Base-by-base conservation (phyloP, 1,284 basidiomycete genomes). In the Grifola frondosa region DNA sequence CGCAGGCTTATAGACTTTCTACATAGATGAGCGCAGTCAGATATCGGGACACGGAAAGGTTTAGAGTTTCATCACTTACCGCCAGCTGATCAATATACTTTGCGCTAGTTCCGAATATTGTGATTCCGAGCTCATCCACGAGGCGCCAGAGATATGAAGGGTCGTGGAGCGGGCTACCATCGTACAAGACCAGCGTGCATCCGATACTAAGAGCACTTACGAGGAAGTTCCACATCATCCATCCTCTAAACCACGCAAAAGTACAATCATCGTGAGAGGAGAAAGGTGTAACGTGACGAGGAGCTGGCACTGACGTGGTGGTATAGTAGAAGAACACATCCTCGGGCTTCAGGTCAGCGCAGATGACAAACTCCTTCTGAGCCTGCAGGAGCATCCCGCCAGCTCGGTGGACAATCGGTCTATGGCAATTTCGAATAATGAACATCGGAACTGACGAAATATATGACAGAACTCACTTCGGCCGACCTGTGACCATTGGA, bases 291-390 rank as follows among this genome's bases (percentile, higher is more conserved):
- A 21, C 17, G 15, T 31, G n/a, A 37, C 28, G 38, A 26, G 11
- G 13, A 31, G 9, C 30, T 26, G 37, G 37, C 50, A 73, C 86
- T 64, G 59, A 88, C 84, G 88, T 88, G 31, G 88, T 91, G 1
- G 90, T 90, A 59, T 92, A 92, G 62, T 89, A 91, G 64, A 93
- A 90, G 66, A 90, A 91, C 5, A 92, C 80, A 60, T 91, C 88
- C 17, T 80, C 72, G 10, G 78, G 67, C 17, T 68, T 67, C 34
- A 93, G 73, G 57, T 87, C 88, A 5, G 79, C 88, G 59, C 88
- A 91, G 22, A 94, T 78, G 32, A 77, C 69, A 51, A 91, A 81
- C 62, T 93, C 90, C 59, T 93, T 90, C 59, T 86, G 81, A 11
- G 84, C 73, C 59, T 93, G 90, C 16, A 93, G 64, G 13, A 93